phyloP scores from a whole-genome alignment of 2,329 filamentous ascomycete genomes.

The Fusarium domesticum region DNA sequence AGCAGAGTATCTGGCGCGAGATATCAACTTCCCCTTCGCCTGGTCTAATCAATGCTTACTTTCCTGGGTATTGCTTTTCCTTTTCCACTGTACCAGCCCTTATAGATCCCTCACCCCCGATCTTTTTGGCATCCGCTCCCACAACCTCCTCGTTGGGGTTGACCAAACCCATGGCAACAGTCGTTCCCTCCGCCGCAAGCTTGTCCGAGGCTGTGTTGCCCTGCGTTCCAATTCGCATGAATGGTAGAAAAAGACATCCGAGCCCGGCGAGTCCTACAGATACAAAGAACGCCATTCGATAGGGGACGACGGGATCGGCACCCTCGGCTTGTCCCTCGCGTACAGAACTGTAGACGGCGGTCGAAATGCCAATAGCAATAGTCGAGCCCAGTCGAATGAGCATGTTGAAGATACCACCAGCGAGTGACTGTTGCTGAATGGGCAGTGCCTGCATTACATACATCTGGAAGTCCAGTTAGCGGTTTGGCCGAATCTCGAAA shows the following conservation, averaged over 20 bases:
- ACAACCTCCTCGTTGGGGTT: conserved; percentile 8
- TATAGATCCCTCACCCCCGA: neutral
- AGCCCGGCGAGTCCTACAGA: conserved; percentile 20
- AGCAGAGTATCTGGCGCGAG: no score
- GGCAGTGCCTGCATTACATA: conserved; percentile 67
- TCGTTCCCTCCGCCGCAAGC: conserved; percentile 4
- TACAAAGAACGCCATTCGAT: conserved; percentile 20
- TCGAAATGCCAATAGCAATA: conserved; percentile 59
- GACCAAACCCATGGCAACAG: conserved; percentile 9
- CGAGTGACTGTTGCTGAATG: conserved; percentile 60
- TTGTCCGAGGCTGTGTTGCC: conserved; percentile 16
- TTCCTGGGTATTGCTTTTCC: neutral
- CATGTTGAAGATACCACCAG: conserved; percentile 67
- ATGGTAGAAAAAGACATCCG: conserved; percentile 14
- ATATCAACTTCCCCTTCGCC: no score
- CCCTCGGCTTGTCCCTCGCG: conserved; percentile 14
- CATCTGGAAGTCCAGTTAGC: conserved; percentile 46
- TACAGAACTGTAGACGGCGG: conserved; percentile 56
- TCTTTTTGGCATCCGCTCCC: neutral
- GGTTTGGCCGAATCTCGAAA: neutral
- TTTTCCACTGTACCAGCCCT: neutral
- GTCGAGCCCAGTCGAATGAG: conserved; percentile 59
- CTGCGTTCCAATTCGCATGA: conserved; percentile 20
- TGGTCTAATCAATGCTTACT: no score
- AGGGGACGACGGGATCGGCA: conserved; percentile 11